Percentiles rank a stretch among this genome's conserved stretches.
phyloP scores from a whole-genome alignment of 805 yeast species.

The Hanseniaspora mollemarum region DNA sequence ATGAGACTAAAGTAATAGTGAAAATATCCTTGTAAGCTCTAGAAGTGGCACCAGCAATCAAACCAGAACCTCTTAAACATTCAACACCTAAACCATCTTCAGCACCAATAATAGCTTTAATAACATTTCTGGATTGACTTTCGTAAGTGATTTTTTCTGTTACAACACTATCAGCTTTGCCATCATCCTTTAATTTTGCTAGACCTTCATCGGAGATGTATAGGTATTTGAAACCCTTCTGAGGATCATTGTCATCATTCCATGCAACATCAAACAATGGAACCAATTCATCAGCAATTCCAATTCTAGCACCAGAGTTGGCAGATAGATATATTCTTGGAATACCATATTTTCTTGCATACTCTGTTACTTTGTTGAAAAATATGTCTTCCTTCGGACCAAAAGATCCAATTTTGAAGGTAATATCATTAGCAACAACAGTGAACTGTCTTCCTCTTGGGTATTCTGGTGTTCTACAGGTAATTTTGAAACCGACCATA shows the following conservation, averaged over 20 bases:
- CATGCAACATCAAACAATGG: slow-evolving; percentile 86
- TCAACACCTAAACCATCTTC: slow-evolving; percentile 98
- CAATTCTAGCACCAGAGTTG: slow-evolving; percentile 98
- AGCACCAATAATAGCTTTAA: slow-evolving; percentile 78
- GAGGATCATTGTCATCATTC: slow-evolving; percentile 64
- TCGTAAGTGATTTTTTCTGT: slow-evolving; percentile 73
- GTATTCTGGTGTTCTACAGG: slow-evolving; percentile 90
- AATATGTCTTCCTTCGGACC: slow-evolving; percentile 93
- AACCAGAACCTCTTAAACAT: slow-evolving; percentile 94
- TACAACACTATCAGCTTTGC: slow-evolving; percentile 49
- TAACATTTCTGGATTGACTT: slow-evolving; percentile 73
- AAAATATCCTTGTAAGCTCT: slow-evolving; percentile 95
- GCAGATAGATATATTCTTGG: slow-evolving; percentile 95
- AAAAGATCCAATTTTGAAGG: slow-evolving; percentile 95
- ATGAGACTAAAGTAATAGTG: slow-evolving; percentile 96
- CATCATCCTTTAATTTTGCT: slow-evolving; percentile 44
- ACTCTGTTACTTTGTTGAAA: slow-evolving; percentile 85
- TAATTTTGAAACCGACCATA: slow-evolving; percentile 91
- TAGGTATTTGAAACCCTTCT: slow-evolving; percentile 81
- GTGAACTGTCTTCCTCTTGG: slow-evolving; percentile 92
- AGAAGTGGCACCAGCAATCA: slow-evolving; percentile 97
- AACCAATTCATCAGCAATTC: slow-evolving; percentile 90
- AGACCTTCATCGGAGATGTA: slow-evolving; percentile 64
- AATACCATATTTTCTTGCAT: slow-evolving; percentile 79
- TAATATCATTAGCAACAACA: slow-evolving; percentile 91